Evolutionary conservation across 2,329 filamentous ascomycete genomes (phyloP).

Genomic region (Pyrenophora seminiperda): DNA sequence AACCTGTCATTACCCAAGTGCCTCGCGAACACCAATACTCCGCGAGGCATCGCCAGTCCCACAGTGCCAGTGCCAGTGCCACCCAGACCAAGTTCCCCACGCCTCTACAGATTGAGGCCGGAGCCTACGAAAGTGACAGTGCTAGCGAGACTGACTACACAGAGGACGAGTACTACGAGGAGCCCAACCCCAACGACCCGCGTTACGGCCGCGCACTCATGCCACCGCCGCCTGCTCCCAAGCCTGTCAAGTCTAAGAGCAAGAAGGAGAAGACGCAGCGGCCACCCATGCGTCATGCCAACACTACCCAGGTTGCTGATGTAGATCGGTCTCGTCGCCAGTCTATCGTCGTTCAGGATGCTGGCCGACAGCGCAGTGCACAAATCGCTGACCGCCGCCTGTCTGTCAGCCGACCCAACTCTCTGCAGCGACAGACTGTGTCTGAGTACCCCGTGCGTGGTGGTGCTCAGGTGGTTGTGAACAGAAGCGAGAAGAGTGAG

Average conservation of each 20-base stretch:
- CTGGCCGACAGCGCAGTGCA: too few species aligned
- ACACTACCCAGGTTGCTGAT: conserved; percentile 30
- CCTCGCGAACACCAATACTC: conserved; percentile 31
- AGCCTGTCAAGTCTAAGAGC: conserved; percentile 7
- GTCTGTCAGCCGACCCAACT: conserved; percentile 38
- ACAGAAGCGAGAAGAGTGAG: conserved; percentile 28
- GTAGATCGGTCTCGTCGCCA: neutral
- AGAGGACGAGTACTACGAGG: conserved; percentile 23
- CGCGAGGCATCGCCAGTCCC: conserved; percentile 32
- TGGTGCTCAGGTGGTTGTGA: conserved; percentile 31
- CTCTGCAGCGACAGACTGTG: conserved; percentile 42
- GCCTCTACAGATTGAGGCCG: conserved; percentile 17
- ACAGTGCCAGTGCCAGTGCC: conserved; percentile 11
- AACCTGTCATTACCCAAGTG: conserved; percentile 32
- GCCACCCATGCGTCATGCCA: conserved; percentile 33
- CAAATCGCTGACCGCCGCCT: conserved; percentile 15
- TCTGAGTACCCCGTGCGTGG: conserved; percentile 34
- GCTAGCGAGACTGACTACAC: conserved; percentile 21
- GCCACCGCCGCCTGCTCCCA: conserved; percentile 29
- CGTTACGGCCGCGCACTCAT: conserved; percentile 28
- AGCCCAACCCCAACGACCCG: conserved; percentile 9
- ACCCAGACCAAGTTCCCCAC: conserved; percentile 9
- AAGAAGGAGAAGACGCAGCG: conserved; percentile 16
- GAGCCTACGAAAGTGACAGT: conserved; percentile 19
- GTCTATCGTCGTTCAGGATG: too few species aligned